Conservation (phyloP, 2,329 filamentous ascomycete species). For the Alternaria sp. region DNA sequence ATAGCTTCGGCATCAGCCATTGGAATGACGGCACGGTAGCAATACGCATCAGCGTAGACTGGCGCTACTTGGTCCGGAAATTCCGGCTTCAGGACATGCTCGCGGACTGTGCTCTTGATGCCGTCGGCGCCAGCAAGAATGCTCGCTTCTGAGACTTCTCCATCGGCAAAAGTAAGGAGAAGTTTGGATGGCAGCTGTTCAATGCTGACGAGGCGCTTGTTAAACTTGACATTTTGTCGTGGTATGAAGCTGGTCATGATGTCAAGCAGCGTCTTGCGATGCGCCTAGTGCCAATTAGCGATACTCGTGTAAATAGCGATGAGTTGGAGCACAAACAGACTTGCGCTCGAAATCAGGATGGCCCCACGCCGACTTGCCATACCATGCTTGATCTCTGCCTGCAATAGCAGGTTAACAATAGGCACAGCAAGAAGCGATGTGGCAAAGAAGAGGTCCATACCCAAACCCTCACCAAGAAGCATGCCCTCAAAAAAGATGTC, state of each 20-base stretch:
- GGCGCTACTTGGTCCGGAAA: neutral
- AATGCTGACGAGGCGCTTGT: neutral
- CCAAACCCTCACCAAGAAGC: neutral
- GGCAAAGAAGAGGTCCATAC: neutral
- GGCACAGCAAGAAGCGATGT: neutral
- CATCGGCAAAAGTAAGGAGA: neutral
- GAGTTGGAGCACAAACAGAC: neutral
- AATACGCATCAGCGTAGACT: neutral
- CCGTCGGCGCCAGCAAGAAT: neutral
- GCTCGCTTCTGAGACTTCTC: neutral
- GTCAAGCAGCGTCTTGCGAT: neutral
- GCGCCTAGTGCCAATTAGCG: neutral
- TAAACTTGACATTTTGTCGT: neutral
- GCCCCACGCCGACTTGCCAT: neutral
- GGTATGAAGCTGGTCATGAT: neutral
- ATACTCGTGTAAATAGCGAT: neutral
- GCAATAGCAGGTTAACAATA: neutral
- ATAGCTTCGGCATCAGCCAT: neutral
- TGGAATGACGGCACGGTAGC: neutral
- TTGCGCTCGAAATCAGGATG: neutral
- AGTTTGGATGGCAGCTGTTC: neutral
- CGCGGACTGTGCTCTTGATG: neutral
- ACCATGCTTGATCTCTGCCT: neutral
- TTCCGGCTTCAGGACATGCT: neutral
- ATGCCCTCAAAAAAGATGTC: neutral